A percentile compares a stretch with the other conserved stretches of the same genome.
Evolutionary conservation across 768 basidiomycete species (phyloP).

Genomic region (Leccinellum rugosiceps): DNA sequence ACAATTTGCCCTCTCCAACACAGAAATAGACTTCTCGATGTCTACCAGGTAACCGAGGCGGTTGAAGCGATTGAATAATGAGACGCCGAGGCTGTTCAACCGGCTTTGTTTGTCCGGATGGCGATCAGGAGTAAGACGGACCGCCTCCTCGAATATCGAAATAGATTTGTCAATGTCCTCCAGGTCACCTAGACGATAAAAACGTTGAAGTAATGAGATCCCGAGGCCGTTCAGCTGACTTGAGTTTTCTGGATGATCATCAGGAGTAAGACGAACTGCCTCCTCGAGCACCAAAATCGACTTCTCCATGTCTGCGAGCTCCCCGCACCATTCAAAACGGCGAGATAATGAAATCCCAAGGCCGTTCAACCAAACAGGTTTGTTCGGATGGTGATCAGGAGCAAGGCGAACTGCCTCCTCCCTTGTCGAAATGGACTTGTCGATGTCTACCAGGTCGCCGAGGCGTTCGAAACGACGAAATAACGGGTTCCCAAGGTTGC

Average conservation of each 20-base stretch:
- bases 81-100: background rate
- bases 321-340: background rate
- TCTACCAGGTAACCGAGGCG: background rate
- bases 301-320: background rate
- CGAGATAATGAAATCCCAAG: background rate
- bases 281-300: background rate
- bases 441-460: too few species aligned
- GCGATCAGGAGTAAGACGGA: background rate
- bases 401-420: background rate
- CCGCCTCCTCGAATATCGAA: background rate
- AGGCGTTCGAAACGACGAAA: too few species aligned
- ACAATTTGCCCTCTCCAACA: background rate
- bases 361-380: background rate
- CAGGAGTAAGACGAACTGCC: background rate
- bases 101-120: background rate
- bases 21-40: background rate
- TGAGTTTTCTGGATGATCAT: background rate
- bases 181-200: background rate
- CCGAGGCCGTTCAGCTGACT: background rate
- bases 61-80: background rate
- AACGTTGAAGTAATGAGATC: background rate
- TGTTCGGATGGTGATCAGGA: background rate
- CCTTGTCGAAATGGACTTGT: too few species aligned
- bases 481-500: too few species aligned
- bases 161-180: background rate